Evolutionary conservation across 345 rosid genomes (phyloP).

Genomic region (Citrus hindsii): DNA sequence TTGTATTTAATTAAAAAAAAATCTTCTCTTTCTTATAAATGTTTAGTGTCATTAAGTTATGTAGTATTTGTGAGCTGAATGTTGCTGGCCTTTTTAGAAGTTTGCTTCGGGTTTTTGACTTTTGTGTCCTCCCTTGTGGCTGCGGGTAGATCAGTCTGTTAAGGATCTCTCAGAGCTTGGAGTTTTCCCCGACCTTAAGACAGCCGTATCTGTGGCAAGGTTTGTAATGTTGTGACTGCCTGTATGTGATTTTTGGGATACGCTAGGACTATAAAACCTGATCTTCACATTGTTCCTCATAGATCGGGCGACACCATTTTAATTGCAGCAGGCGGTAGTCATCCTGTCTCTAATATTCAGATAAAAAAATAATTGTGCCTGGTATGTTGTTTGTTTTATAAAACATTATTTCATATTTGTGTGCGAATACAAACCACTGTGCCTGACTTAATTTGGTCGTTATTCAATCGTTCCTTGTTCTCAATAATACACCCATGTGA

Average conservation of each 20-base stretch:
- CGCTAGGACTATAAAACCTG: not conserved
- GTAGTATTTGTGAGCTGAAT: too few species aligned
- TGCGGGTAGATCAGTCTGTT: slow-evolving; percentile 74
- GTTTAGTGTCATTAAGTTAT: too few species aligned
- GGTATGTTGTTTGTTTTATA: slow-evolving; percentile 44
- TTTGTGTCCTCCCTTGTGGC: slow-evolving; percentile 69
- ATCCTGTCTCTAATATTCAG: slow-evolving; percentile 79
- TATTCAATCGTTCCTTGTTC: not conserved
- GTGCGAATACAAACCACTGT: not conserved
- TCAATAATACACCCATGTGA: not conserved
- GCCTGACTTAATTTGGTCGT: not conserved
- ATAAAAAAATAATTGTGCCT: slow-evolving; percentile 88
- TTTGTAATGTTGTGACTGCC: slow-evolving; percentile 25
- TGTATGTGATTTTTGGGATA: not conserved
- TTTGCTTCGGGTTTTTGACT: not conserved
- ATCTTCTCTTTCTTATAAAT: too few species aligned
- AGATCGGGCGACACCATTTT: slow-evolving; percentile 96
- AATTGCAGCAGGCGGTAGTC: slow-evolving; percentile 77
- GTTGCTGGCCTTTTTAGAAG: not conserved
- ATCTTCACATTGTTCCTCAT: slow-evolving; percentile 29
- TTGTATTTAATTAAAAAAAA: too few species aligned
- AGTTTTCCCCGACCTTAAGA: slow-evolving; percentile 66
- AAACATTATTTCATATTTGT: not conserved
- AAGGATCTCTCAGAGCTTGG: slow-evolving; percentile 61
- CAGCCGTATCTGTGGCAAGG: slow-evolving; percentile 95